Conservation (phyloP, 129 eudicot genomes). For the Escallonia rubra region DNA sequence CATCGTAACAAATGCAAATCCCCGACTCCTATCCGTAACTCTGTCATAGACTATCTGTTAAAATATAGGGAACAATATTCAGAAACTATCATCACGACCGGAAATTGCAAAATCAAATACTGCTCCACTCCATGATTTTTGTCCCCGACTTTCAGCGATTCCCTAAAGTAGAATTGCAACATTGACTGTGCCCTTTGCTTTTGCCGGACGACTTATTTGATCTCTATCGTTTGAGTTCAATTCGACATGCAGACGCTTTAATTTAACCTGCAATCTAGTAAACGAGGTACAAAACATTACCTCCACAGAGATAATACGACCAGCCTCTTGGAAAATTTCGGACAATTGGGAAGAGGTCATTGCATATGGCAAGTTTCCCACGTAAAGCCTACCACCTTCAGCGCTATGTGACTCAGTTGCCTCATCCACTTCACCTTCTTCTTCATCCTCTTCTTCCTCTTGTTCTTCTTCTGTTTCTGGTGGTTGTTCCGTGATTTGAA, state of each 20-base stretch:
- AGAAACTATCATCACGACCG: too few species aligned
- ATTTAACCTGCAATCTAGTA: too few species aligned
- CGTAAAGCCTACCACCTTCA: conserved; percentile 66
- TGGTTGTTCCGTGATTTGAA: conserved; percentile 22
- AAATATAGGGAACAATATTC: conserved; percentile 6
- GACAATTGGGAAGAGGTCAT: conserved; percentile 70
- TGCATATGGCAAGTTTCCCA: conserved; percentile 87
- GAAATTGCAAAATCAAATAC: too few species aligned
- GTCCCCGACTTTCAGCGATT: too few species aligned
- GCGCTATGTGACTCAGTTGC: conserved; percentile 25
- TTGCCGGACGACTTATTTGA: too few species aligned
- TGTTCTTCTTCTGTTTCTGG: conserved; percentile 17
- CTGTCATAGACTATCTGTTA: conserved; percentile 76
- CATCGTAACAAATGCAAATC: conserved; percentile 94
- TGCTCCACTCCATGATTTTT: too few species aligned
- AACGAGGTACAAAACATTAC: conserved; percentile 12
- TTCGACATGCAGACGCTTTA: too few species aligned
- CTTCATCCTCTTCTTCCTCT: conserved; percentile 14
- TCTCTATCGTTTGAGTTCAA: too few species aligned
- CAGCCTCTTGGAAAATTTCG: conserved; percentile 74
- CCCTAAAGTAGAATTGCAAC: too few species aligned
- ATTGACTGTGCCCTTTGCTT: too few species aligned
- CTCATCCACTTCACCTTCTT: conserved; percentile 19
- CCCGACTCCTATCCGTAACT: conserved; percentile 92
- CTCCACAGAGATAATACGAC: conserved; percentile 62